Evolutionary conservation across 2,329 filamentous ascomycete genomes (phyloP).

Genomic region (Cladophialophora immunda): DNA sequence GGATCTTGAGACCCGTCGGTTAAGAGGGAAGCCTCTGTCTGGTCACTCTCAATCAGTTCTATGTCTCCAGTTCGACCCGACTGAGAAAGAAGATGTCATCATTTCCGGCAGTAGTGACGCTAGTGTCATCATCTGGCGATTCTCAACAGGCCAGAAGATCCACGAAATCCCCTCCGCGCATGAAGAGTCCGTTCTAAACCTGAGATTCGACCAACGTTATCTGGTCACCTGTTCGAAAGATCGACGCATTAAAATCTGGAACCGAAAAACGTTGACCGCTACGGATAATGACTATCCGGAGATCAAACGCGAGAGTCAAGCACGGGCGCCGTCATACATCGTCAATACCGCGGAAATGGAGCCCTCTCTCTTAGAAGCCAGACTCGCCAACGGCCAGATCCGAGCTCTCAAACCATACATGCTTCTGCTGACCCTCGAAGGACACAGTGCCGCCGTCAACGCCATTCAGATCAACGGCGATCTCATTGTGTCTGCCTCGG

Average conservation of each 20-base stretch:
- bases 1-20: constrained; percentile 81
- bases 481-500: constrained; percentile 92
- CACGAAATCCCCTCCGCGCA: constrained; percentile 81
- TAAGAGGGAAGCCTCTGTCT: constrained; percentile 75
- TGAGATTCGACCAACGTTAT: constrained; percentile 89
- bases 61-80: constrained; percentile 93
- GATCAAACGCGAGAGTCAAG: constrained; percentile 41
- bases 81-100: constrained; percentile 87
- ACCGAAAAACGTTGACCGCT: constrained; percentile 71
- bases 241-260: constrained; percentile 96
- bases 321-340: constrained; percentile 62
- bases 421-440: constrained; percentile 79
- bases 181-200: constrained; percentile 88
- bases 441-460: constrained; percentile 92
- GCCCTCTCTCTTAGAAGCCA: constrained; percentile 52
- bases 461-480: constrained; percentile 88
- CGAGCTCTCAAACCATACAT: constrained; percentile 70
- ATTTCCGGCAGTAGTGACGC: constrained; percentile 95
- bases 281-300: constrained; percentile 56
- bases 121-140: constrained; percentile 88
- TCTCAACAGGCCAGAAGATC: constrained; percentile 86
- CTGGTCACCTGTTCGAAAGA: constrained; percentile 98
- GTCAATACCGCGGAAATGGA: constrained; percentile 57
- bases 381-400: constrained; percentile 52
- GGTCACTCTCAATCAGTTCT: constrained; percentile 88